Base-by-base conservation (phyloP, 257 asterid species). In the Eucommia ulmoides region DNA sequence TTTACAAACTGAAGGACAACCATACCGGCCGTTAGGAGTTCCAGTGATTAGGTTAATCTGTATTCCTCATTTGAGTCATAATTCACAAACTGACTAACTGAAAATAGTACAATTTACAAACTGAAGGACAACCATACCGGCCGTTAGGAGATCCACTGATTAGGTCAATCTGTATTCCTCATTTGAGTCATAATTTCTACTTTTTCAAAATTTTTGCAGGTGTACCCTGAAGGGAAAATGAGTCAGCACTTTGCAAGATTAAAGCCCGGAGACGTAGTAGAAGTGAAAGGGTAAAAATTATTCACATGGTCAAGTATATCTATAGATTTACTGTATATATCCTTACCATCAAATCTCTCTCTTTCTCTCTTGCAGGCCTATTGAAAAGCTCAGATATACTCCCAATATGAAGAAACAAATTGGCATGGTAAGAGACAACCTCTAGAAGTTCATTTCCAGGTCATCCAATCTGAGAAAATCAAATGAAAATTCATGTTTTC, bases 191-290 rank as follows among this genome's bases (percentile, higher is more conserved):
- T 9, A 2, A 2, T 42, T 42, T 29, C 3, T 3, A 8, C 19
- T 42, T 6, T 42, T 2, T 42, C n/a, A 16, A 19, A 41, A 45
- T 6, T 60, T 61, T 44, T 64, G 33, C 77, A 88, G 97, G 78
- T 89, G 49, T 89, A 89, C 62, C 97, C 97, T 45, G 96, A 89
- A 64, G 97, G 97, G 60, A 82, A 82, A 76, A 89, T 89, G 97
- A 89, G 94, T 63, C 97, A 84, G 72, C 97, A 85, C 65, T 85
- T 84, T 70, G 93, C 96, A 53, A 76, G 74, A 73, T 71, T 89
- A 48, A 80, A 77, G 35, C 93, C 97, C n/a, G 97, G 97, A 29
- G 97, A 89, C 74, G 85, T 76, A 24, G 67, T 89, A 24, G 94
- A 85, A 73, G 88, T 89, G 66, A 89, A 89, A 78, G 97, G 97